Base-by-base conservation (phyloP, 1,139 yeast species). In the Candida sp. region DNA sequence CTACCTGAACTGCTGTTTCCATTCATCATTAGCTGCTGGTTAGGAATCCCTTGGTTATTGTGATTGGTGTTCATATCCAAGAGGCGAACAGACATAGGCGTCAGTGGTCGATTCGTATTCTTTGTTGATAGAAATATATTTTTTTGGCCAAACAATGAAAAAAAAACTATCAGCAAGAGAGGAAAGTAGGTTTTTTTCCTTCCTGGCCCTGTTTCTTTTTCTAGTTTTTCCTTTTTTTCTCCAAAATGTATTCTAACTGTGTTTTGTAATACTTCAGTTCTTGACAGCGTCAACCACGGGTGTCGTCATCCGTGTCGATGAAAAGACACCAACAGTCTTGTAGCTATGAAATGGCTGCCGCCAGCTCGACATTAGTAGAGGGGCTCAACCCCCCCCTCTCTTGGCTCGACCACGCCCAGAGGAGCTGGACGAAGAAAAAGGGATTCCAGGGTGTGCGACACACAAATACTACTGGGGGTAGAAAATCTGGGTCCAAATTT, bases 1-100 rank as follows among this genome's bases (percentile, higher is more conserved):
- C 48, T 47, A 30, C 42, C 44, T 11, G n/a, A 62, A 61, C 58
- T 38, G 28, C 38, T 38, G 27, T 38, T 47, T 37, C 43, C 37
- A 34, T 30, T 42, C 35, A 37, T 47, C 43, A 46, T 44, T 4
- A 32, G 31, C 44, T 32, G 33, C 17, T 46, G 44, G 28, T 45
- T 30, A 7, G 47, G 30, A 5, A 35, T 45, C 9, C 23, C 40
- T 33, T 25, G 43, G 28, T 31, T 42, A 9, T 32, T 42, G n/a
- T 45, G 40, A 23, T 43, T 33, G 25, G 23, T 33, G 38, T 31
- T 45, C 32, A 32, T 45, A 31, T 32, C 37, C 37, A 42, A 32
- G 42, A 26, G 23, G 31, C 42, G 26, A 38, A n/a, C 42, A 38
- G 42, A 38, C 42, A 38, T 11, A 26, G 42, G 30, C 27, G 25